Base-by-base conservation (phyloP, 2,329 filamentous ascomycete species). In the Aureobasidium namibiae region DNA sequence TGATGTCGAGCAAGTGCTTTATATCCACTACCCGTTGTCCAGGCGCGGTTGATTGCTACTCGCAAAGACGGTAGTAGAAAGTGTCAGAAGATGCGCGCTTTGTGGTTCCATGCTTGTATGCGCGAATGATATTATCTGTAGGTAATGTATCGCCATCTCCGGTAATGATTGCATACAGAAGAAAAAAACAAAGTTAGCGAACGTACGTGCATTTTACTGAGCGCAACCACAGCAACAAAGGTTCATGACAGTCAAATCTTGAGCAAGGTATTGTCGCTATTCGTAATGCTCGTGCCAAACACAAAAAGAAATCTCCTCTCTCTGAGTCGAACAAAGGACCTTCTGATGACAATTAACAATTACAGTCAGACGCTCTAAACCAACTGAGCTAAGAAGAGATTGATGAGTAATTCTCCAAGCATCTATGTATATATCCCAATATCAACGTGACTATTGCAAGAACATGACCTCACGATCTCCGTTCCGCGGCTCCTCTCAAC, bases 321-420 rank as follows among this genome's bases (percentile, higher is more conserved):
- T 56, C 52, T 56, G 52, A 56, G 39, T 56, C 52, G 52, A 56
- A 56, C 52, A 56, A 56, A 56, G 52, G 52, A 56, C 52, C 52
- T 56, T 56, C 39, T 38, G 52, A 56, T 56, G 26, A 53, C 39
- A 56, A 56, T 45, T 29, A 52, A 24, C 52, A 44, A 56, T 56
- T 56, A 56, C 52, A 56, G 52, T 56, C 52, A 38, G 39, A 56
- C 52, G 52, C 52, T 56, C 52, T 56, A 56, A 54, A 45, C 52
- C 52, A 56, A 56, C 52, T 56, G 52, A 56, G 52, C 52, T 45
- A 56, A 56, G 54, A 39, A 42, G 54, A 57, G 54, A 57, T 57
- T 57, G 41, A 48, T 56, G 36, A 4, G 18, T n/a, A 1, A 4
- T 33, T 9, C 23, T n/a, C 9, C 3, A 3, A 23, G 6, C 0